Evolutionary conservation across 2,329 filamentous ascomycete species (phyloP).

Genomic region (Cadophora malorum): DNA sequence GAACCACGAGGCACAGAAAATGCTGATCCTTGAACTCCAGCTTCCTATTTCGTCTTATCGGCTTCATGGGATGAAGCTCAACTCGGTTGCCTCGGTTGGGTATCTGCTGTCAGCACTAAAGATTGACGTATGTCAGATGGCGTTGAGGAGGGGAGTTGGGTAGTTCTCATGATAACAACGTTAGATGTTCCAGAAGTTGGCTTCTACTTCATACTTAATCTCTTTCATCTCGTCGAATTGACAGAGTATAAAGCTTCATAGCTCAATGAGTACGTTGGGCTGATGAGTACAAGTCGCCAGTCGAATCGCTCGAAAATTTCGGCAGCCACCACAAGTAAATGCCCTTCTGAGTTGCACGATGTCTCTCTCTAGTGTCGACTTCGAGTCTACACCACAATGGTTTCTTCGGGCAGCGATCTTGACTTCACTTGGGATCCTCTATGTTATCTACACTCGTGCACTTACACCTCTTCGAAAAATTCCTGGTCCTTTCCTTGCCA

Average conservation of each 20-base stretch:
- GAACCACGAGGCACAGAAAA: background rate
- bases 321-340: background rate
- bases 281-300: background rate
- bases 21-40: background rate
- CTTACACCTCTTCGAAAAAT: conserved; percentile 46
- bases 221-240: background rate
- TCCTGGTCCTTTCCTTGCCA: conserved; percentile 54
- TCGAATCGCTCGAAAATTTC: background rate
- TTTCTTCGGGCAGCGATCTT: background rate
- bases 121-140: background rate
- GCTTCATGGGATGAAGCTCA: background rate
- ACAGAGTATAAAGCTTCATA: too few relatives aligned
- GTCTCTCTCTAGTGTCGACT: background rate
- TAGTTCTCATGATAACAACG: background rate
- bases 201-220: background rate
- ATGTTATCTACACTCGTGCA: conserved; percentile 19
- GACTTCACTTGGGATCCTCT: background rate
- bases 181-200: background rate
- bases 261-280: background rate
- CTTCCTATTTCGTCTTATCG: background rate
- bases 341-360: background rate
- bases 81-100: background rate
- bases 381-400: background rate
- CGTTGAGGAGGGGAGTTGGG: background rate
- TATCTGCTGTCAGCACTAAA: background rate